Conservation (phyloP, 1,284 basidiomycete genomes). For the Rhodofomes roseus region DNA sequence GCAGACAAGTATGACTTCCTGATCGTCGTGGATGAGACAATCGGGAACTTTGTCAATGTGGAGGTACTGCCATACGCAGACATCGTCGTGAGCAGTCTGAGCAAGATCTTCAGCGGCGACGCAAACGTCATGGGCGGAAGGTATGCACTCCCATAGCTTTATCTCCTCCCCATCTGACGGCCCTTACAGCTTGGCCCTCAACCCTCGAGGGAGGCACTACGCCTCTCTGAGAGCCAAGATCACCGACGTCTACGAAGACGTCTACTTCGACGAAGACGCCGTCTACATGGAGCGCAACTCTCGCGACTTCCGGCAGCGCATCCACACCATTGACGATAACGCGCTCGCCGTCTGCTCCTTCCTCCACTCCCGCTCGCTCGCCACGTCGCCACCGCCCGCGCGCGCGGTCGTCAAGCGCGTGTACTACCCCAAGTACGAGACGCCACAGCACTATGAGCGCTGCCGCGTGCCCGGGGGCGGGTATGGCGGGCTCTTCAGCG, state of each 20-base stretch:
- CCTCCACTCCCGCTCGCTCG: conserved; percentile 60
- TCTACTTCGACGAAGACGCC: conserved; percentile 89
- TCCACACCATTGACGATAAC: conserved; percentile 80
- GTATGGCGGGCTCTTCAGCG: conserved; percentile 89
- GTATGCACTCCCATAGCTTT: conserved; percentile 39
- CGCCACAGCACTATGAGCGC: conserved; percentile 68
- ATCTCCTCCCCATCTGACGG: conserved; percentile 3
- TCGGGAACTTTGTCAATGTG: conserved; percentile 96
- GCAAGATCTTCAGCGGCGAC: conserved; percentile 95
- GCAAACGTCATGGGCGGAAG: conserved; percentile 98
- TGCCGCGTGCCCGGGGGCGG: conserved; percentile 63
- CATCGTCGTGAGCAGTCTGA: conserved; percentile 90
- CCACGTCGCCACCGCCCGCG: conserved; percentile 24
- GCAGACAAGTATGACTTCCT: conserved; percentile 90
- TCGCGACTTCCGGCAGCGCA: conserved; percentile 82
- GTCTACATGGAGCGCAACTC: conserved; percentile 98
- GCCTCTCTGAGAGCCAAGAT: conserved; percentile 58
- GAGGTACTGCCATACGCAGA: conserved; percentile 89
- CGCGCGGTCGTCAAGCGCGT: conserved; percentile 64
- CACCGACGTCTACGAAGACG: conserved; percentile 74
- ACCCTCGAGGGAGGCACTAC: conserved; percentile 76
- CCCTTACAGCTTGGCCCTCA: conserved; percentile 71
- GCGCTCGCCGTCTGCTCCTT: conserved; percentile 81
- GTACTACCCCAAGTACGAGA: conserved; percentile 87
- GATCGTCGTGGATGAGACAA: conserved; percentile 92